Evolutionary conservation across 108 stramenopile species (phyloP).

Genomic region (Fistulifera solaris): DNA sequence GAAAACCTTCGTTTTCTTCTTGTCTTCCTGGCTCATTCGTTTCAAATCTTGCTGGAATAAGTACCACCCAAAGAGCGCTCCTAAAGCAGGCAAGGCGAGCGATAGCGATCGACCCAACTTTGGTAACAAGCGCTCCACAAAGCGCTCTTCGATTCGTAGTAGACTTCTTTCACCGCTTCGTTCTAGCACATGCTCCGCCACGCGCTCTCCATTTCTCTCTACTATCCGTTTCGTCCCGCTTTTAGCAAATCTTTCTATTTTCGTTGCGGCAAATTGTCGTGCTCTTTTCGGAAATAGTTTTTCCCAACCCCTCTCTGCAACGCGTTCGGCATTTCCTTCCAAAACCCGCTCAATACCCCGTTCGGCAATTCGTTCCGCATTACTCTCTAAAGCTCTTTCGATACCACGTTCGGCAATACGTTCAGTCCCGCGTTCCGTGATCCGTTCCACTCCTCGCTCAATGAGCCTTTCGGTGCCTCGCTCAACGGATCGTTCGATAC

Average conservation of each 20-base stretch:
- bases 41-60: slow-evolving; percentile 8
- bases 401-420: slow-evolving; percentile 1
- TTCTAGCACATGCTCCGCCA: not conserved
- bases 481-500: too few relatives aligned
- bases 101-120: slow-evolving; percentile 1
- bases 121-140: slow-evolving; percentile 2
- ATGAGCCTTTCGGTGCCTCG: too few relatives aligned
- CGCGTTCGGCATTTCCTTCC: slow-evolving; percentile 4
- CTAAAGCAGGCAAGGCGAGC: slow-evolving; percentile 10
- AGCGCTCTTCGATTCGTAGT: not conserved
- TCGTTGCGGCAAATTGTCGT: not conserved
- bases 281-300: slow-evolving; percentile 4
- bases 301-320: not conserved
- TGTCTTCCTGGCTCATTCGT: slow-evolving; percentile 11
- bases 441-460: too few relatives aligned
- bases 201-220: slow-evolving; percentile 3
- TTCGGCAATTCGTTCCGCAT: too few relatives aligned
- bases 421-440: slow-evolving; percentile 3
- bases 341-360: slow-evolving; percentile 3
- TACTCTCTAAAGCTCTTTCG: not conserved
- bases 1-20: not conserved
- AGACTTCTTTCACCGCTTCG: slow-evolving; percentile 2
- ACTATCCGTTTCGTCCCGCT: slow-evolving; percentile 1
- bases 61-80: slow-evolving; percentile 10
- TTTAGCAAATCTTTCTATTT: slow-evolving; percentile 2